A percentile compares a stretch with the other conserved stretches of the same genome.
Conservation (phyloP, 345 rosid genomes). For the Boechera divaricarpa region DNA sequence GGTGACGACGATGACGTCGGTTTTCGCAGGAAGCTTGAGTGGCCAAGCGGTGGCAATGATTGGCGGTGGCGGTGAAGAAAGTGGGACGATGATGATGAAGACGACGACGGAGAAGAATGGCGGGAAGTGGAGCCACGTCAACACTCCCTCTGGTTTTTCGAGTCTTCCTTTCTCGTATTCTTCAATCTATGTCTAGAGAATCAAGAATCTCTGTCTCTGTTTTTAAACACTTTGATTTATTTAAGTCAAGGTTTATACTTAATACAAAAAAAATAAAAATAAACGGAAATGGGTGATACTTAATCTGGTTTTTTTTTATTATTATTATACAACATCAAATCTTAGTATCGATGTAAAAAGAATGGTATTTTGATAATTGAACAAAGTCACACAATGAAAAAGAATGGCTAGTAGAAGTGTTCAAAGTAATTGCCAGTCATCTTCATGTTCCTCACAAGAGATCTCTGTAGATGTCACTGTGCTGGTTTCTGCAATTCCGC, state of each 20-base stretch:
- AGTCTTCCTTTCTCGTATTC: conserved; percentile 45
- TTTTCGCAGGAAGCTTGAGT: conserved; percentile 45
- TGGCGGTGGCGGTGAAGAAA: conserved; percentile 45
- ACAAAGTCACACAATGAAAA: neutral
- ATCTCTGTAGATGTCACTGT: conserved; percentile 38
- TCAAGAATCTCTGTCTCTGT: neutral
- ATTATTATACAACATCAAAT: conserved; percentile 27
- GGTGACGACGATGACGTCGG: conserved; percentile 42
- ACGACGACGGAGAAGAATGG: conserved; percentile 27
- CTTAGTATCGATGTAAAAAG: conserved; percentile 25
- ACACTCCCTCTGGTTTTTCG: conserved; percentile 40
- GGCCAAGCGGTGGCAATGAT: conserved; percentile 40
- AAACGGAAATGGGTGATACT: neutral
- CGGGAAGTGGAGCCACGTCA: conserved; percentile 42
- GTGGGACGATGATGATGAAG: conserved; percentile 40
- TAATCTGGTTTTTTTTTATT: neutral
- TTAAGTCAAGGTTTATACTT: neutral
- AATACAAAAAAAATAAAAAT: neutral
- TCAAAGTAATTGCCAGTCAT: conserved; percentile 73
- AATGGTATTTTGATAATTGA: conserved; percentile 24
- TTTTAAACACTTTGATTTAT: neutral
- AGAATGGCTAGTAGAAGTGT: neutral
- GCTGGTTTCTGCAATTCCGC: conserved; percentile 40
- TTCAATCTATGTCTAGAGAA: conserved; percentile 29
- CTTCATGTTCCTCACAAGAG: conserved; percentile 47